These are phyloP conservation scores for Euphorbia corollata DNA, from an alignment of 441 rosid genomes.

Conservation along the genomic window DNA sequence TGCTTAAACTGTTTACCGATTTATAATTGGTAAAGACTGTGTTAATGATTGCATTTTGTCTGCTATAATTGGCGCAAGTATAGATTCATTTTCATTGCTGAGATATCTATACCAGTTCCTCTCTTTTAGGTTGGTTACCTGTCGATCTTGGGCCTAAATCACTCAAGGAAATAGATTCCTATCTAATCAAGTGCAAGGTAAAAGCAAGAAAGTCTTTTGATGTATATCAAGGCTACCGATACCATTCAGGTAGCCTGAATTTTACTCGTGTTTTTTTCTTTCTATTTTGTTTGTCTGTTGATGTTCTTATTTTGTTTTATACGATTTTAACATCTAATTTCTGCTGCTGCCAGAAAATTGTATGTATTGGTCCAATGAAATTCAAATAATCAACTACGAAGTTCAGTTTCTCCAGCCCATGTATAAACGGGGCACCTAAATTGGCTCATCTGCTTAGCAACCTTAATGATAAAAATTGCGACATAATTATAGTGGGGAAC, in stretches of 20 bases:
- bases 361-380: slow-evolving; percentile 60
- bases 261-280: background rate
- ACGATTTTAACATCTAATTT: background rate
- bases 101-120: slow-evolving; percentile 15
- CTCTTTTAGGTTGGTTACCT: slow-evolving; percentile 52
- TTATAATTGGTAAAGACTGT: background rate
- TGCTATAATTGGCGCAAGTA: background rate
- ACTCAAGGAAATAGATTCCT: slow-evolving; percentile 41
- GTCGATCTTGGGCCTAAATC: slow-evolving; percentile 63
- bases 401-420: slow-evolving; percentile 31
- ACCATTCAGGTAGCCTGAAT: slow-evolving; percentile 4
- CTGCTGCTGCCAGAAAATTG: slow-evolving; percentile 38
- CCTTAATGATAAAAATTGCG: slow-evolving; percentile 30
- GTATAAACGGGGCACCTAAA: slow-evolving; percentile 33
- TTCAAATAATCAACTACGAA: slow-evolving; percentile 31
- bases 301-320: background rate
- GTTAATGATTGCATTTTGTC: background rate
- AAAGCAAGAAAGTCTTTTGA: slow-evolving; percentile 16
- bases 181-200: slow-evolving; percentile 55
- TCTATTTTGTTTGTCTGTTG: background rate
- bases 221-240: slow-evolving; percentile 6
- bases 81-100: background rate
- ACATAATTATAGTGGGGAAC: slow-evolving; percentile 46
- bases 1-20: background rate
- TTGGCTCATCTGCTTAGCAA: slow-evolving; percentile 36